phyloP scores from a whole-genome alignment of 305 asterid genomes.

The Rubia tinctorum region DNA sequence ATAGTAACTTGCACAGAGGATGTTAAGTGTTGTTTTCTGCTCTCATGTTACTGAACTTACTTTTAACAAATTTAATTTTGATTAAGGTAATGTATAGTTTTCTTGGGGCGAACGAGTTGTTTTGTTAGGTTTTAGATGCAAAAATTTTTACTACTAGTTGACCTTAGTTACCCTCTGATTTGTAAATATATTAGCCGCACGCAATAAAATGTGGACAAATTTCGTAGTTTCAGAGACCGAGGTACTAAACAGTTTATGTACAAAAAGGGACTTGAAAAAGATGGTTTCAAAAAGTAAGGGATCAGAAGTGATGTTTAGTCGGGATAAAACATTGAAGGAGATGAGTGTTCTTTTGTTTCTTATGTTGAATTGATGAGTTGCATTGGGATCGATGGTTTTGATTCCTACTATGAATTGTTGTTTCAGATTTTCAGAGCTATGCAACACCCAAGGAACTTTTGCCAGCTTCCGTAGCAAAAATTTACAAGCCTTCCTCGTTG shows the following conservation, averaged over 20 bases:
- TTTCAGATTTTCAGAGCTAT: slow-evolving; percentile 79
- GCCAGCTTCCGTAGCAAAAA: slow-evolving; percentile 45
- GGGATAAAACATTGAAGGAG: neutral
- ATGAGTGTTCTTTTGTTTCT: slow-evolving; percentile 3
- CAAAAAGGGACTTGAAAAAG: neutral
- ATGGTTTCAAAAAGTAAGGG: neutral
- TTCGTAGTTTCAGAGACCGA: neutral
- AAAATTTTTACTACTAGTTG: neutral
- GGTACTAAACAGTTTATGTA: neutral
- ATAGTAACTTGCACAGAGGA: no score
- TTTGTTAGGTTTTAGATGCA: neutral
- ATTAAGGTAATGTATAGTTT: no score
- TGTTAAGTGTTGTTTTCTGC: neutral
- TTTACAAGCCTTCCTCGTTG: slow-evolving; percentile 33
- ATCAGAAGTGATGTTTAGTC: neutral
- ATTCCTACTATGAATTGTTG: slow-evolving; percentile 3
- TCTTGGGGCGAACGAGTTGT: neutral
- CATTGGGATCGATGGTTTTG: slow-evolving; percentile 5
- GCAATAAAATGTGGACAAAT: neutral
- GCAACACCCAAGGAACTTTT: slow-evolving; percentile 70
- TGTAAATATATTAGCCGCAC: neutral
- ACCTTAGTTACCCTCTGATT: neutral
- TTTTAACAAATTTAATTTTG: no score
- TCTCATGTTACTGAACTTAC: neutral
- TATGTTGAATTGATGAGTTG: neutral